phyloP scores from a whole-genome alignment of 2,329 filamentous ascomycete species.

The Aaosphaeria pasadenensis region DNA sequence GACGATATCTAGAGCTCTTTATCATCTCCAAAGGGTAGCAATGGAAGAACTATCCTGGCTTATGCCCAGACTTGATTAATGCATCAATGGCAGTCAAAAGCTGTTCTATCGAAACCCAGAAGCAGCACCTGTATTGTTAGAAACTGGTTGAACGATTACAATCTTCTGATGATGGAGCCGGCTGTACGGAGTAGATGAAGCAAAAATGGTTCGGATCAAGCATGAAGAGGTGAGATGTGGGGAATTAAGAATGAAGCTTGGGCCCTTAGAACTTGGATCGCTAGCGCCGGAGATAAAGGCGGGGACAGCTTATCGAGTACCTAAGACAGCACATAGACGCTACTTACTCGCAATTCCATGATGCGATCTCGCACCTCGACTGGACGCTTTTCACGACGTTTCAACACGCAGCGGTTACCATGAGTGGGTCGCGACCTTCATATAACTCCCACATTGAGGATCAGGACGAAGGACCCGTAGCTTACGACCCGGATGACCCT shows the following conservation, averaged over 20 bases:
- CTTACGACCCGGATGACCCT: not conserved
- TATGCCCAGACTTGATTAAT: no score
- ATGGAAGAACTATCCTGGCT: no score
- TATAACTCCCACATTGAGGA: not conserved
- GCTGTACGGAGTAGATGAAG: no score
- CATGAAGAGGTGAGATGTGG: not conserved
- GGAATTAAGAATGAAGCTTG: not conserved
- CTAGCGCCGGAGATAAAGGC: not conserved
- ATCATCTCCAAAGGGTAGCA: no score
- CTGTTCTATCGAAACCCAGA: no score
- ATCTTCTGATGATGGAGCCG: no score
- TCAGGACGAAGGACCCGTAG: not conserved
- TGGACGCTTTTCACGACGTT: not conserved
- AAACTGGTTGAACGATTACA: no score
- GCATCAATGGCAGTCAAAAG: no score
- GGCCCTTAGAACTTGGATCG: not conserved
- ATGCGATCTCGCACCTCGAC: not conserved
- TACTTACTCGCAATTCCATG: no score
- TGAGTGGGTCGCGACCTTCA: not conserved
- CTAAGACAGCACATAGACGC: not conserved
- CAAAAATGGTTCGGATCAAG: not conserved
- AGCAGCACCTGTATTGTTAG: no score
- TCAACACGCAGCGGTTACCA: not conserved
- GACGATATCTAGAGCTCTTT: no score
- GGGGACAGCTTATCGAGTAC: not conserved